Evolutionary conservation across 2,329 filamentous ascomycete genomes (phyloP), one percentile per base, ranked within the genome.

Genomic region (Seiridium unicorne): DNA sequence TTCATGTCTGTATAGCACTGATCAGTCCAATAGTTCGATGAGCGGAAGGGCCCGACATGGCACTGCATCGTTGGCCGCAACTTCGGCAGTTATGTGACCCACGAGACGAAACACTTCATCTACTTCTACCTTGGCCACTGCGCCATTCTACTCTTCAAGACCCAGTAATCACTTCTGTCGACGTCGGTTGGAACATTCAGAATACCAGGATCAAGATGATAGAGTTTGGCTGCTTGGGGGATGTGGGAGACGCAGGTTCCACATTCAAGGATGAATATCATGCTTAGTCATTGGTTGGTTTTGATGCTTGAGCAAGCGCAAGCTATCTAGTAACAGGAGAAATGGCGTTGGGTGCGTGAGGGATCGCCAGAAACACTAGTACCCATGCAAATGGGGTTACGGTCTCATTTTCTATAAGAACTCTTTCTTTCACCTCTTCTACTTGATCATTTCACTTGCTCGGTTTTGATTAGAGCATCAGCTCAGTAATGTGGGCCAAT

Each of bases 101-200:
- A 99, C 73, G 93, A 98, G 78, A 98, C 95, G 35, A 98, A 98
- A 81, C 95, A 99, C 79, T 99, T 99, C 82, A 97, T 99, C 76
- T 99, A 99, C 82, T 99, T 99, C 82, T 99, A 99, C 81, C 90
- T 99, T 62, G 95, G 95, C 58, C 95, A 98, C 83, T 97, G 93
- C 77, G 95, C 95, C 62, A 98, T 99, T 74, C 85, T 99, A 60
- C 88, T 99, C 57, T 99, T 98, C 88, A 99, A 99, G 85, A 99
- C 95, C 46, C 94, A 97, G 86, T 98, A 88, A 73, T 51, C 34
- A n/a, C 44, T 35, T 10, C 7, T 18, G 9, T n/a, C 11, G 9
- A 32, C 42, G 31, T n/a, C 31, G 31, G 35, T 11, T 31, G 13
- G 38, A 42, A 13, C 38, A 42, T 8, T 7, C 38, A 13, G 13